Percentiles rank a stretch among this genome's conserved stretches.
Evolutionary conservation across 2,329 filamentous ascomycete genomes (phyloP).

Genomic region (Fusarium verticillioides): DNA sequence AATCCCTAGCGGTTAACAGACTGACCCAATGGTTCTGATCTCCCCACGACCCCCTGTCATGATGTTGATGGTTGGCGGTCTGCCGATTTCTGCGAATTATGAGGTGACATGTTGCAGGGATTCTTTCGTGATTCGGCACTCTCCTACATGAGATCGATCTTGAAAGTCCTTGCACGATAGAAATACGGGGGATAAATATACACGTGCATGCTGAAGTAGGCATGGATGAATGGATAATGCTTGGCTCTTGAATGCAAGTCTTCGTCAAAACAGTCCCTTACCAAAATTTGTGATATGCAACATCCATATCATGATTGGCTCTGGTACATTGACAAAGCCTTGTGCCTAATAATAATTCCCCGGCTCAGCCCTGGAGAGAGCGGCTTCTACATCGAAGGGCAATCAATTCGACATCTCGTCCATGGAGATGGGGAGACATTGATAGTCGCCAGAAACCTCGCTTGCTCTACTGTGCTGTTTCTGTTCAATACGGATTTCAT

Average conservation of each 20-base stretch:
- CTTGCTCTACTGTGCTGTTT: neutral
- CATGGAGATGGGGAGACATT: neutral
- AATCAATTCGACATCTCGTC: neutral
- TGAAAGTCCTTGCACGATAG: constrained; percentile 1
- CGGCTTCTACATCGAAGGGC: neutral
- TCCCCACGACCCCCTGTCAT: constrained; percentile 30
- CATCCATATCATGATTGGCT: neutral
- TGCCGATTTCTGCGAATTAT: constrained; percentile 43
- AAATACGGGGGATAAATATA: neutral
- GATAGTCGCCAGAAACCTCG: neutral
- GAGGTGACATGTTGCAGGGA: constrained; percentile 43
- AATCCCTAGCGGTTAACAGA: neutral
- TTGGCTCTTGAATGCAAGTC: neutral
- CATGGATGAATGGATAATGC: neutral
- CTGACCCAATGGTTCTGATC: constrained; percentile 1
- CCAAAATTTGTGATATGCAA: neutral
- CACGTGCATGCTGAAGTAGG: neutral
- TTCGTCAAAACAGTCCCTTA: neutral
- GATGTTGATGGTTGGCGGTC: constrained; percentile 26
- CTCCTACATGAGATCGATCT: constrained; percentile 14
- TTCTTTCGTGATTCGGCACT: constrained; percentile 28
- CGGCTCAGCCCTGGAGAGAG: neutral
- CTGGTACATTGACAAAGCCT: neutral
- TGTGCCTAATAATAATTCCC: neutral
- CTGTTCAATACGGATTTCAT: neutral